A percentile compares a stretch with the other conserved stretches of the same genome.
These are phyloP conservation scores for Verbascum thapsus DNA, from an alignment of 257 asterid species.

Conservation along the genomic window DNA sequence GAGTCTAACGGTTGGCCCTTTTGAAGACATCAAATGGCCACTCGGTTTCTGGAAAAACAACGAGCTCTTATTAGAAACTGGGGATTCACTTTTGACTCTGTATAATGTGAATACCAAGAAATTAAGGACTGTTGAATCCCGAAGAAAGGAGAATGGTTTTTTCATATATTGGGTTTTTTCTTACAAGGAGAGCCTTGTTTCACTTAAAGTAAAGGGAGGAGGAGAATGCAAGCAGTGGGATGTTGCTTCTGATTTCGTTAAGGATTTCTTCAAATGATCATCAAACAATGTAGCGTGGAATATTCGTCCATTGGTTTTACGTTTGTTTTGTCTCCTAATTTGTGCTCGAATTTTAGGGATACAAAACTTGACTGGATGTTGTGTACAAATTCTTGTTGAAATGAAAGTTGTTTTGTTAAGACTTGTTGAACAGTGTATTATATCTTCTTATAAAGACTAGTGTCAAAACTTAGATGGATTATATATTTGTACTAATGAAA, in stretches of 20 bases:
- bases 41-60: conserved; percentile 46
- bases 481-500: too few species aligned
- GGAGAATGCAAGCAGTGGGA: conserved; percentile 39
- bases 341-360: not conserved
- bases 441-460: too few species aligned
- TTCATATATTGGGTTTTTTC: conserved; percentile 36
- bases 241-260: conserved; percentile 34
- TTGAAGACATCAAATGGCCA: conserved; percentile 41
- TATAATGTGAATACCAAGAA: conserved; percentile 28
- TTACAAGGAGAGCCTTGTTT: conserved; percentile 51
- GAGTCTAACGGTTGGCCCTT: conserved; percentile 35
- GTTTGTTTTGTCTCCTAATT: not conserved
- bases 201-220: conserved; percentile 34
- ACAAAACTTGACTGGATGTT: not conserved
- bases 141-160: conserved; percentile 30
- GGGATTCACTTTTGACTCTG: conserved; percentile 26
- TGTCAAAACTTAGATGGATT: too few species aligned
- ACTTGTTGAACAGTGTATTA: too few species aligned
- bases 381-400: not conserved
- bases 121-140: conserved; percentile 29
- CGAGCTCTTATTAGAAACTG: conserved; percentile 41
- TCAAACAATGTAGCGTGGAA: conserved; percentile 17
- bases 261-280: conserved; percentile 31
- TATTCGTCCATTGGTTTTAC: not conserved
- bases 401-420: too few species aligned